A percentile compares a stretch with the other conserved stretches of the same genome.
Conservation (phyloP, 352 stramenopile genomes). For the Pythium angustatum region DNA sequence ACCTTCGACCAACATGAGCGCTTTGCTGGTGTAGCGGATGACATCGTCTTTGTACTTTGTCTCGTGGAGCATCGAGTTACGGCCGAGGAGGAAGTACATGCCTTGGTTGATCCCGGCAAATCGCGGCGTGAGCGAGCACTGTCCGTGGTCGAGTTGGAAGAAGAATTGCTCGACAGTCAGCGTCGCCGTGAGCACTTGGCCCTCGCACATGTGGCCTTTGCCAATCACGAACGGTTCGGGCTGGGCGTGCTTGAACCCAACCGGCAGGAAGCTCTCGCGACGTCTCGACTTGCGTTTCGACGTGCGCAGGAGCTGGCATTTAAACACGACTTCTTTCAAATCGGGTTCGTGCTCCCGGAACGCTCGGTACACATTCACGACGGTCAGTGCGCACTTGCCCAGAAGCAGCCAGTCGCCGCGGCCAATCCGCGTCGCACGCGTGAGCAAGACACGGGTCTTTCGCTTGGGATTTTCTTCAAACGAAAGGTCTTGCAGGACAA, state of each 20-base stretch:
- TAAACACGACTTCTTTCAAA: slow-evolving; percentile 66
- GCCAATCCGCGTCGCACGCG: slow-evolving; percentile 47
- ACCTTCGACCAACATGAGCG: slow-evolving; percentile 66
- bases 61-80: slow-evolving; percentile 46
- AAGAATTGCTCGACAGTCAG: slow-evolving; percentile 66
- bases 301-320: slow-evolving; percentile 58
- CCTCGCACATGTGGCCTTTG: slow-evolving; percentile 57
- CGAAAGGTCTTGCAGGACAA: slow-evolving; percentile 68
- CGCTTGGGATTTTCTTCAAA: slow-evolving; percentile 58
- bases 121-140: slow-evolving; percentile 57
- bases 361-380: slow-evolving; percentile 48
- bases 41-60: slow-evolving; percentile 38
- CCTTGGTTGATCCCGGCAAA: slow-evolving; percentile 64
- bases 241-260: slow-evolving; percentile 53
- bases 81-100: slow-evolving; percentile 70
- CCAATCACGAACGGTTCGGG: slow-evolving; percentile 52
- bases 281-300: slow-evolving; percentile 62
- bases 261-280: slow-evolving; percentile 48
- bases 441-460: slow-evolving; percentile 55
- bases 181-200: slow-evolving; percentile 55
- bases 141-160: slow-evolving; percentile 60
- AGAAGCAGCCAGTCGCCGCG: slow-evolving; percentile 64
- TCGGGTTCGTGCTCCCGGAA: slow-evolving; percentile 58
- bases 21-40: slow-evolving; percentile 67
- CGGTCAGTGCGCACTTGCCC: slow-evolving; percentile 50